Percentiles rank a stretch among this genome's conserved stretches.
Evolutionary conservation across 192 early-diverging fungal species (phyloP).

Genomic region (Chytriomyces sp.): DNA sequence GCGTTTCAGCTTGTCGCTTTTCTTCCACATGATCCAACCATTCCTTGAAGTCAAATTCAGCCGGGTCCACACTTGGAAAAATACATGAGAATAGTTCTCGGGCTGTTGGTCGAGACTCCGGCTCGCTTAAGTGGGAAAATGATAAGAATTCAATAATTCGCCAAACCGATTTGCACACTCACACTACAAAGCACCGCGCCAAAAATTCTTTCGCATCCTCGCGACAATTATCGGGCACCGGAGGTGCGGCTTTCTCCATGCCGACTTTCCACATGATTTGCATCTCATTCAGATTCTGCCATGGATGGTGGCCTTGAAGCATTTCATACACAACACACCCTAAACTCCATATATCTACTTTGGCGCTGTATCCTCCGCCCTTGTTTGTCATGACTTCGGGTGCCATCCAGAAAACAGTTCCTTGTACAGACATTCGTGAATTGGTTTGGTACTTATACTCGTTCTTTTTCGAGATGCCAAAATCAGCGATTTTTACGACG

Average conservation of each 20-base stretch:
- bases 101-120: constrained; percentile 78
- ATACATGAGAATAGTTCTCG: constrained; percentile 62
- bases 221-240: constrained; percentile 63
- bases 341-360: constrained; percentile 73
- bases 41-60: constrained; percentile 19
- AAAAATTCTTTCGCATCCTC: constrained; percentile 64
- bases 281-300: constrained; percentile 54
- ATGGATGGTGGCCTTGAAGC: constrained; percentile 95
- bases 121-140: constrained; percentile 60
- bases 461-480: constrained; percentile 96
- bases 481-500: constrained; percentile 96
- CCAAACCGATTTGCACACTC: too few relatives aligned
- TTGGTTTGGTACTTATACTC: constrained; percentile 54
- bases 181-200: constrained; percentile 75
- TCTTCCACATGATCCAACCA: not conserved
- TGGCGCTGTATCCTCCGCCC: constrained; percentile 74
- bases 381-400: constrained; percentile 95
- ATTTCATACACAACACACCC: constrained; percentile 98
- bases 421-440: constrained; percentile 78
- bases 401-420: constrained; percentile 99
- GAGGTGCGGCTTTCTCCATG: constrained; percentile 74
- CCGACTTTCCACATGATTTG: constrained; percentile 76
- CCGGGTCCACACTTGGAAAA: constrained; percentile 57
- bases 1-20: not conserved
- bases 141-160: too few relatives aligned